Evolutionary conservation across 768 basidiomycete species (phyloP).

Genomic region (Suillus plorans): DNA sequence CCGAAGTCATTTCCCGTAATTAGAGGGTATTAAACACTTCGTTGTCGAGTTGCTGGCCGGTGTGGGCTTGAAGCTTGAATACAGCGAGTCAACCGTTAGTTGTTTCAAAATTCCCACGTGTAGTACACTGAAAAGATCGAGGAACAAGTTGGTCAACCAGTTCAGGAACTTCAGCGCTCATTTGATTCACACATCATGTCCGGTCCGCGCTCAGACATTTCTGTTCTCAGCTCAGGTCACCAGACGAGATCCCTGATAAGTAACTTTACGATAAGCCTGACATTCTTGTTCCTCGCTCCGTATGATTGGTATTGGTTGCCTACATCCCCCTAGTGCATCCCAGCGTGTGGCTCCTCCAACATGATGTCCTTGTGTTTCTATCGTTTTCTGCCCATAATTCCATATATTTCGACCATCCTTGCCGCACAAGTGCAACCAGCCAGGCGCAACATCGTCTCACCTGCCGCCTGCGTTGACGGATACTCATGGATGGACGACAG

Average conservation of each 20-base stretch:
- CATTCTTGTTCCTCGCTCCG: not conserved
- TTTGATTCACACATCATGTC: too few species aligned
- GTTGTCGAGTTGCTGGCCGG: not conserved
- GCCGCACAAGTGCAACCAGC: constrained; percentile 13
- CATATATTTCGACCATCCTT: not conserved
- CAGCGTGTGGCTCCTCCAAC: not conserved
- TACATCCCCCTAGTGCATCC: not conserved
- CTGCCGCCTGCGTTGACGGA: constrained; percentile 14
- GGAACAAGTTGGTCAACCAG: too few species aligned
- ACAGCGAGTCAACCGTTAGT: too few species aligned
- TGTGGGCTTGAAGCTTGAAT: not conserved
- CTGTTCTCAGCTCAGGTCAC: not conserved
- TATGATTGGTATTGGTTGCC: not conserved
- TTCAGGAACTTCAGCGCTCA: too few species aligned
- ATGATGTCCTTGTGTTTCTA: not conserved
- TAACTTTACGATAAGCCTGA: not conserved
- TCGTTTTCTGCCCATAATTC: not conserved
- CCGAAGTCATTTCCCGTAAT: not conserved
- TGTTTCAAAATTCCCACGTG: too few species aligned
- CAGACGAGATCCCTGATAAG: not conserved
- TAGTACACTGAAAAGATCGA: too few species aligned
- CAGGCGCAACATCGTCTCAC: constrained; percentile 11
- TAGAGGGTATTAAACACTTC: not conserved
- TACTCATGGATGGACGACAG: constrained; percentile 28
- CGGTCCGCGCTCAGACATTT: not conserved